These are phyloP conservation scores for Lablab purpureus DNA, from an alignment of 306 rosid species.

Conservation along the genomic window DNA sequence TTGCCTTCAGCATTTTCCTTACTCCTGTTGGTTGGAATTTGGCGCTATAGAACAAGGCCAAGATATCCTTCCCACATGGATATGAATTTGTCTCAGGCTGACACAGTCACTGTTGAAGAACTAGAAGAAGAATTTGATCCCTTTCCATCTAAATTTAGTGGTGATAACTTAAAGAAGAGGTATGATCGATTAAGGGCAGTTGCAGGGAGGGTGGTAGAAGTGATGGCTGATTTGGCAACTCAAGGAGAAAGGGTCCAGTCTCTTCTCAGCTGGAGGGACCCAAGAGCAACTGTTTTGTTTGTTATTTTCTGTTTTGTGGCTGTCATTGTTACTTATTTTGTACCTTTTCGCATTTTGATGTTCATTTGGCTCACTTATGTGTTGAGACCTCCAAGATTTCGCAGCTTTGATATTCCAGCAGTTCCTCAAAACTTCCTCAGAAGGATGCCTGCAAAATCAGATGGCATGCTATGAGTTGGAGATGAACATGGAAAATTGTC, in stretches of 20 bases:
- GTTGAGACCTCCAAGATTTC: constrained; percentile 55
- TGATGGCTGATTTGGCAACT: constrained; percentile 58
- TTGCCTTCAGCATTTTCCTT: constrained; percentile 4
- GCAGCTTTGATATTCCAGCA: constrained; percentile 46
- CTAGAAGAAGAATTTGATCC: constrained; percentile 64
- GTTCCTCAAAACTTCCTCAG: constrained; percentile 57
- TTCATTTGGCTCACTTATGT: background rate
- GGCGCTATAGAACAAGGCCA: constrained; percentile 47
- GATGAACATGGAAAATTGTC: constrained; percentile 56
- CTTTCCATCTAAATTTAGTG: constrained; percentile 30
- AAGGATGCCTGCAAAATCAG: constrained; percentile 68
- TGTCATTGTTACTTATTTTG: constrained; percentile 37
- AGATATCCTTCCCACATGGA: constrained; percentile 62
- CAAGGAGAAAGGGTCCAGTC: constrained; percentile 63
- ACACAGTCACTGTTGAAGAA: constrained; percentile 49
- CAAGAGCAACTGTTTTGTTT: constrained; percentile 58
- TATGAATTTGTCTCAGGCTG: constrained; percentile 47
- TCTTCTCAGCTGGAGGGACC: constrained; percentile 62
- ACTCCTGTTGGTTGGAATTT: constrained; percentile 32
- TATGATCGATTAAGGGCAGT: constrained; percentile 58
- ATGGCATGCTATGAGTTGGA: constrained; percentile 54
- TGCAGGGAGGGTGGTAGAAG: constrained; percentile 48
- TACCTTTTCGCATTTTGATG: constrained; percentile 28
- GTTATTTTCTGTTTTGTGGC: constrained; percentile 37
- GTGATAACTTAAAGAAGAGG: constrained; percentile 39